Conservation (phyloP, 306 rosid genomes). For the Citrullus amarus region DNA sequence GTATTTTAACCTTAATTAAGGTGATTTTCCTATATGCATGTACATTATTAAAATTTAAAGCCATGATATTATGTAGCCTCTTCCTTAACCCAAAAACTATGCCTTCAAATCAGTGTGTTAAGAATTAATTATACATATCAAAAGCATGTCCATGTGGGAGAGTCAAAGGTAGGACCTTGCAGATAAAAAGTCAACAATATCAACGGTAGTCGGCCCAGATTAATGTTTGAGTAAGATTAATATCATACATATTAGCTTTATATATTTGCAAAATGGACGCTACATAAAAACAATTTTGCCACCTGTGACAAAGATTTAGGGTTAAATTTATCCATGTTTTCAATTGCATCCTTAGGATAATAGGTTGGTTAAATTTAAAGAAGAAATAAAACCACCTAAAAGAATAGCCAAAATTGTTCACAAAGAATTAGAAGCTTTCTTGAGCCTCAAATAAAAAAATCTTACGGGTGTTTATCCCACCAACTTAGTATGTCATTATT, state of each 20-base stretch:
- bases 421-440: neutral
- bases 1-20: neutral
- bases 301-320: neutral
- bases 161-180: neutral
- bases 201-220: constrained; percentile 3
- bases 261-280: neutral
- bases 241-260: neutral
- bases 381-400: neutral
- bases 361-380: too few relatives aligned
- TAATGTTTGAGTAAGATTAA: neutral
- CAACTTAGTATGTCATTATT: too few relatives aligned
- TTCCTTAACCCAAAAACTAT: constrained; percentile 9
- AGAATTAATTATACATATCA: neutral
- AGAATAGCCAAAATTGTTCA: neutral
- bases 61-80: neutral
- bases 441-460: too few relatives aligned
- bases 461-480: too few relatives aligned
- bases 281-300: neutral
- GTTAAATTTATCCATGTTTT: neutral
- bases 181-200: constrained; percentile 2
- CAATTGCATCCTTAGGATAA: neutral
- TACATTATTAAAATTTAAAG: neutral
- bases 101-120: neutral
- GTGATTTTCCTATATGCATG: neutral
- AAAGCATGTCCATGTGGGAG: neutral